Percentiles rank a stretch among this genome's conserved stretches.
Conservation (phyloP, 148 eudicot genomes). For the Arbutus unedo region DNA sequence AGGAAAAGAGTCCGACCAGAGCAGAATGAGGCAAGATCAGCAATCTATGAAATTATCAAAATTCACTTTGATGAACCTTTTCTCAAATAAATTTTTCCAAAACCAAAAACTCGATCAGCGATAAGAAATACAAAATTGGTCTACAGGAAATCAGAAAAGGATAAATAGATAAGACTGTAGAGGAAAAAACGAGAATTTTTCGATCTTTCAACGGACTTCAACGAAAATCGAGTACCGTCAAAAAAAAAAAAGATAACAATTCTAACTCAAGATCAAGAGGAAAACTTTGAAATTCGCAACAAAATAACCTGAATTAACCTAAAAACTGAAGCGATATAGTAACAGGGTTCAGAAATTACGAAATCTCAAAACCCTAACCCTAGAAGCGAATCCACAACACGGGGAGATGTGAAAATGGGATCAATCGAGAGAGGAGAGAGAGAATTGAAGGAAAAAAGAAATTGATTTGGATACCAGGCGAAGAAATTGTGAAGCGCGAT, state of each 20-base stretch:
- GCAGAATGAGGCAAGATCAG: neutral
- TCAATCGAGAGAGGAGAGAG: neutral
- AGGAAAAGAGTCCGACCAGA: neutral
- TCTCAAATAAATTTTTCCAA: neutral
- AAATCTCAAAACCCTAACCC: constrained; percentile 17
- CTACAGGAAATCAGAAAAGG: neutral
- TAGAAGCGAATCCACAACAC: neutral
- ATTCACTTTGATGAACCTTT: neutral
- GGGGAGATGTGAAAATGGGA: neutral
- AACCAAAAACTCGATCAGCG: neutral
- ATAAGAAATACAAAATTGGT: neutral
- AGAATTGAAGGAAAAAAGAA: neutral
- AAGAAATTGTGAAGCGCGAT: neutral
- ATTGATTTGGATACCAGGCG: neutral
- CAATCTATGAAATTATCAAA: neutral
- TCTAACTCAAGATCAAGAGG: neutral
- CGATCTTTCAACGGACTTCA: neutral
- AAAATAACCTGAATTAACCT: neutral
- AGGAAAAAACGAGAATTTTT: neutral
- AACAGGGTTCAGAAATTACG: neutral
- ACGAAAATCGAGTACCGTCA: neutral
- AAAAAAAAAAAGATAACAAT: neutral
- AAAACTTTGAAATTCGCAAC: neutral
- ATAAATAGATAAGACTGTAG: neutral
- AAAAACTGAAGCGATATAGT: neutral